Conservation (phyloP, 1,139 yeast species). For the Geotrichum cucujoidarum region DNA sequence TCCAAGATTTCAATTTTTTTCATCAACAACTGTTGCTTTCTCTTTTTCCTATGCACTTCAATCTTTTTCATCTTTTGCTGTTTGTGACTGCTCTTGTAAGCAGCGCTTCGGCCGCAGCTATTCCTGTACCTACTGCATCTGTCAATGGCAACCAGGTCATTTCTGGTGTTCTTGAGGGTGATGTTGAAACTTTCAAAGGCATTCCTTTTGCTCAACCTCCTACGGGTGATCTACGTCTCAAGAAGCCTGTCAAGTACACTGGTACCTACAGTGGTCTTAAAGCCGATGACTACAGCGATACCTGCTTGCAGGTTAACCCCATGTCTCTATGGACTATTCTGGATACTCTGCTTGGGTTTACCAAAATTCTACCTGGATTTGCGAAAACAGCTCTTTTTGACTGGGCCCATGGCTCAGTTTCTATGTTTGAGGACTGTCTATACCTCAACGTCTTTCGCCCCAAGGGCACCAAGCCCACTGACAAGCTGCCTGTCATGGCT, state of each 20-base stretch:
- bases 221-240: slow-evolving; percentile 25
- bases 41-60: no score
- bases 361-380: not conserved
- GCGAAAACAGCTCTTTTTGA: slow-evolving; percentile 1
- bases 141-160: slow-evolving; percentile 8
- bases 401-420: not conserved
- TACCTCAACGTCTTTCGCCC: slow-evolving; percentile 24
- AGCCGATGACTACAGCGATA: slow-evolving; percentile 10
- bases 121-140: not conserved
- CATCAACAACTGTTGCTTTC: no score
- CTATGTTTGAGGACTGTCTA: slow-evolving; percentile 26
- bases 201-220: slow-evolving; percentile 33
- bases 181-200: slow-evolving; percentile 27
- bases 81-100: no score
- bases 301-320: slow-evolving; percentile 12
- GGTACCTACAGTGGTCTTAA: slow-evolving; percentile 15
- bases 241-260: slow-evolving; percentile 24
- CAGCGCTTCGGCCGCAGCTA: not conserved
- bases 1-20: no score
- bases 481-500: slow-evolving; percentile 30
- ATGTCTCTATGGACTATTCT: not conserved
- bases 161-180: slow-evolving; percentile 9
- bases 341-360: not conserved
- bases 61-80: no score
- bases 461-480: slow-evolving; percentile 11